Conservation (phyloP, 768 basidiomycete species). For the Agaricus bisporus region DNA sequence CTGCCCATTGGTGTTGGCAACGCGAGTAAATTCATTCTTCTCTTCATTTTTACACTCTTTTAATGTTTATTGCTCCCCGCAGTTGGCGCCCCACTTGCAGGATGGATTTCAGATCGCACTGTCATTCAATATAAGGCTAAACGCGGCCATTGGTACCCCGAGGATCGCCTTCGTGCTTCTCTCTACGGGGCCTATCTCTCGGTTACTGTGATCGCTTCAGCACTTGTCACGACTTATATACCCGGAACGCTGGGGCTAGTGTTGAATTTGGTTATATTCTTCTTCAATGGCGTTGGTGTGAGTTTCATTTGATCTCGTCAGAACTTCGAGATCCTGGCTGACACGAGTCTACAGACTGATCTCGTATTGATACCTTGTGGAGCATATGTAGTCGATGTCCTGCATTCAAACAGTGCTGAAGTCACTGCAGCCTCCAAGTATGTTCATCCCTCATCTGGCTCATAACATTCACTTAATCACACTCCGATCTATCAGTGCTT, state of each 20-base stretch:
- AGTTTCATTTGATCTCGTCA: slow-evolving; percentile 15
- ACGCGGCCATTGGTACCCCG: slow-evolving; percentile 55
- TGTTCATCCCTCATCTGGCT: slow-evolving; percentile 10
- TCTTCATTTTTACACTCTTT: no score
- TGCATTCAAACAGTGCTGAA: slow-evolving; percentile 59
- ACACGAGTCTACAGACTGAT: slow-evolving; percentile 38
- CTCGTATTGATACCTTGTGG: slow-evolving; percentile 47
- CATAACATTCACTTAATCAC: neutral
- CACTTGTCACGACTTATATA: slow-evolving; percentile 45
- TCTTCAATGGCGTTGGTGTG: slow-evolving; percentile 61
- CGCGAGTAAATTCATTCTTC: no score
- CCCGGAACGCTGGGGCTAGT: slow-evolving; percentile 41
- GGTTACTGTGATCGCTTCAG: slow-evolving; percentile 40
- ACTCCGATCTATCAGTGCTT: neutral
- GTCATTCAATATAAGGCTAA: slow-evolving; percentile 41
- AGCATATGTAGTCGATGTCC: slow-evolving; percentile 54
- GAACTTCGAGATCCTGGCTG: no score
- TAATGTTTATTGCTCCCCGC: no score
- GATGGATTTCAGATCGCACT: slow-evolving; percentile 49
- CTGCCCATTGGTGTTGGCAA: no score
- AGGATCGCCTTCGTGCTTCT: slow-evolving; percentile 56
- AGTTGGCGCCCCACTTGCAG: slow-evolving; percentile 60
- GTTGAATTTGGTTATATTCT: slow-evolving; percentile 48
- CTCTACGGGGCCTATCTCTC: slow-evolving; percentile 39
- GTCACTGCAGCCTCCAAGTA: slow-evolving; percentile 50